Evolutionary conservation across 192 early-diverging fungal genomes (phyloP).

Genomic region (Geranomyces michiganensis): DNA sequence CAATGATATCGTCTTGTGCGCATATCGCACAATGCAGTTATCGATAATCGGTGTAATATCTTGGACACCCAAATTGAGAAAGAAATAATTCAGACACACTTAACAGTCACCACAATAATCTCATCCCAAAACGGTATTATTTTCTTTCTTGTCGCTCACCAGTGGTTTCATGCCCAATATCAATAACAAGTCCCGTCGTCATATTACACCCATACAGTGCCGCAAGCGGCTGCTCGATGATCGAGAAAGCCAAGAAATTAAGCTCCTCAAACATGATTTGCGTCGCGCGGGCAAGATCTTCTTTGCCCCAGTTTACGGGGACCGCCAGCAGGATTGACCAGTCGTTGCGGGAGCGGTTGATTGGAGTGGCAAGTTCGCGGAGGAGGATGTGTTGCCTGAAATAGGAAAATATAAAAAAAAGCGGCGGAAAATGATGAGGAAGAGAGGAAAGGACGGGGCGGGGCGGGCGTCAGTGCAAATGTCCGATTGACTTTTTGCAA

Average conservation of each 20-base stretch:
- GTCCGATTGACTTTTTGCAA: not conserved
- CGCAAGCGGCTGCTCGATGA: slow-evolving; percentile 83
- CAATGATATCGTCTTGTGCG: slow-evolving; percentile 64
- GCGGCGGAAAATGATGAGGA: not conserved
- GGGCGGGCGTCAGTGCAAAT: too few relatives aligned
- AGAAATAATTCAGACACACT: too few relatives aligned
- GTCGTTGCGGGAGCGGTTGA: slow-evolving; percentile 76
- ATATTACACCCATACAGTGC: slow-evolving; percentile 78
- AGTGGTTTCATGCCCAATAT: slow-evolving; percentile 86
- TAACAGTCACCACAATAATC: not conserved
- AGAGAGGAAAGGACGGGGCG: too few relatives aligned
- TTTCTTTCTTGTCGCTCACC: slow-evolving; percentile 42
- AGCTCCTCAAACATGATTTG: slow-evolving; percentile 93
- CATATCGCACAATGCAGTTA: slow-evolving; percentile 62
- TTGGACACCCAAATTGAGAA: slow-evolving; percentile 15
- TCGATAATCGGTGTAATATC: slow-evolving; percentile 83
- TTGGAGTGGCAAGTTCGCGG: slow-evolving; percentile 63
- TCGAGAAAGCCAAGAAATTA: slow-evolving; percentile 79
- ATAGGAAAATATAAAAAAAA: not conserved
- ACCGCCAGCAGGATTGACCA: slow-evolving; percentile 76
- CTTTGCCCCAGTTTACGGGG: slow-evolving; percentile 81
- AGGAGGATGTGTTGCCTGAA: slow-evolving; percentile 75
- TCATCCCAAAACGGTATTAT: not conserved
- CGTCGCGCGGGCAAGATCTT: slow-evolving; percentile 74
- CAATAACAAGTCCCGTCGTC: slow-evolving; percentile 81